These are phyloP conservation scores for Aspergillus cavernicola DNA, from an alignment of 495 filamentous ascomycete species.

Conservation along the genomic window DNA sequence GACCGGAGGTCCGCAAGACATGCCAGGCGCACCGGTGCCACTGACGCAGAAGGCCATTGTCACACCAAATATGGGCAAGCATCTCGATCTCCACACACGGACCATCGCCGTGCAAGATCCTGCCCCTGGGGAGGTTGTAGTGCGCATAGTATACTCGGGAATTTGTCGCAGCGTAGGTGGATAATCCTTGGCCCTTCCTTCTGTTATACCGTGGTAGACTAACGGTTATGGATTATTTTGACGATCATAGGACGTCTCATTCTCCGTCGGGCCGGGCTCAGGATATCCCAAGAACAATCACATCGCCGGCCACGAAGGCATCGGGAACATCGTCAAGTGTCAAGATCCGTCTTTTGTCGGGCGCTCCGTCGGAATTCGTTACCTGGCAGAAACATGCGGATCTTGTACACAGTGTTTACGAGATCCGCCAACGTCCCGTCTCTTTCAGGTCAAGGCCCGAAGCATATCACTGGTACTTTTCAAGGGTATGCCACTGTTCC, in stretches of 20 bases:
- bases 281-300: slow-evolving; percentile 1
- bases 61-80: background rate
- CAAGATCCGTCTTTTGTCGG: background rate
- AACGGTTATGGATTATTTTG: too few relatives aligned
- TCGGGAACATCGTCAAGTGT: background rate
- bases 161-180: background rate
- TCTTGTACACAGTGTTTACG: background rate
- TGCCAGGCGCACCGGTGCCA: background rate
- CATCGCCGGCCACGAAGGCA: slow-evolving; percentile 4
- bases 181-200: too few relatives aligned
- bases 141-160: background rate
- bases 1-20: too few relatives aligned
- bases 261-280: background rate
- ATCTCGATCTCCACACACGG: background rate
- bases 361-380: background rate
- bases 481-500: background rate
- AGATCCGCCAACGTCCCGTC: background rate
- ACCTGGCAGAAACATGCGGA: background rate
- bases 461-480: background rate
- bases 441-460: background rate
- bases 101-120: background rate
- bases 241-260: background rate
- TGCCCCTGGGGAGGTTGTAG: background rate
- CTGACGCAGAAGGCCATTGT: background rate
- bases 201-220: too few relatives aligned